Evolutionary conservation across 2,329 filamentous ascomycete species (phyloP), one percentile per base, ranked within the genome.

Genomic region (Colletotrichum sp.): DNA sequence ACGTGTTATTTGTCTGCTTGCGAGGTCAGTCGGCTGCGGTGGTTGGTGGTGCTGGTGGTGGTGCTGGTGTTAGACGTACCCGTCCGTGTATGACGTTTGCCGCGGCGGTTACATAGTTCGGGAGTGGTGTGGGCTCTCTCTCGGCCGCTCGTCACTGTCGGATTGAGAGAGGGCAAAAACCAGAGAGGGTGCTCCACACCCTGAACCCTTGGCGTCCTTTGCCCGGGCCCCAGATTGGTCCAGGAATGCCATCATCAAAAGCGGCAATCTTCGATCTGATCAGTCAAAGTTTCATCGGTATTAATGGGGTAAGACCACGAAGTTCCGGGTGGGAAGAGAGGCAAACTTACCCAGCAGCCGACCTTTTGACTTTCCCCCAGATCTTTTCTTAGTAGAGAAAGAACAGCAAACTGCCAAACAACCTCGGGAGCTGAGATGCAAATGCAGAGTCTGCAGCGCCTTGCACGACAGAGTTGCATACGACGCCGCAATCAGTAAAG

Each of bases 1-100:
- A 49, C 39, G 39, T n/a, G 2, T 10, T n/a, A 49, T 9, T 49
- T 49, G 39, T 10, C 18, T 44, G 28, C n/a, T 49, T 69, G 67
- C 67, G 55, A 69, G 52, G 62, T 55, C 15, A 52, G 28, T 49
- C 59, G n/a, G 30, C 52, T 36, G 39, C 18, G 39, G 39, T n/a
- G 18, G 18, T 12, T 49, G 39, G 39, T 49, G 9, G 39, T 44
- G 39, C 5, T 13, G 9, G 21, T 32, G 55, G 18, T 49, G 39
- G 39, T 13, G 7, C 21, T 39, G 55, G 18, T 72, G 73, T 69
- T 69, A 64, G 69, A 21, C 21, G 32, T 65, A 72, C 69, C 63
- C 73, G 65, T 60, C 44, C 55, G 39, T 76, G 69, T 59, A 76
- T 76, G 73, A 76, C 73, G 73, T 72, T 72, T 64, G 73, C 73